Evolutionary conservation across 2,329 filamentous ascomycete species (phyloP), one percentile per base, ranked within the genome.

Genomic region (Mycosphaerella sp.): DNA sequence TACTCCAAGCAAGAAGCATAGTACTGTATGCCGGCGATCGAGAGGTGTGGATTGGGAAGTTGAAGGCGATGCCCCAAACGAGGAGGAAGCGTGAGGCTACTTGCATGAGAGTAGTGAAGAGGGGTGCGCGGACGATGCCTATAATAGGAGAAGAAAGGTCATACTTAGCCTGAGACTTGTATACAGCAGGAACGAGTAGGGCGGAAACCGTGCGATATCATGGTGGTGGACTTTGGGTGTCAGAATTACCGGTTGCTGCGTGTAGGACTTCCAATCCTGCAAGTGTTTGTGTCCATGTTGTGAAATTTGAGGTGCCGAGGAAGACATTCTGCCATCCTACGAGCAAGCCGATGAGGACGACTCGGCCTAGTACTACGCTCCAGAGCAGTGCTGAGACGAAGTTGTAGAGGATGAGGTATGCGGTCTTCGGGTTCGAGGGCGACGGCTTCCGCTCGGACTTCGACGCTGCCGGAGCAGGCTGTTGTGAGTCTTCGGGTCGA

Each of bases 381-480:
- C 93, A 98, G 47, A 91, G 79, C 17, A 82, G 67, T 54, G 89
- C 81, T 47, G 85, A 94, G 58, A 84, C 66, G 62, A 82, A 77
- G 72, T 97, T 97, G 79, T 97, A 98, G 62, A 83, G 73, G 65
- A 90, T 78, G 48, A 97, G 81, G 73, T 96, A 95, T 65, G 60
- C 48, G 7, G 49, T 60, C 41, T 59, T 56, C 14, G 50, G 56
- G 18, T 52, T 59, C 78, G 68, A 52, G 8, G 50, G 52, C 8
- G 55, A 36, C 27, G 52, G 21, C 30, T 54, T 52, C 12, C 49
- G 49, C 9, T 50, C 27, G 3, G 52, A 41, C n/a, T 47, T 39
- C 43, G 40, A 18, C 2, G 12, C 34, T 17, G 36, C 16, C 17
- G 34, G 17, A 10, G 53, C 30, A 41, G 59, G 57, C 42, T 59